A percentile compares a stretch with the other conserved stretches of the same genome.
Conservation (phyloP, 2,329 filamentous ascomycete genomes). For the Phyllosticta paracitricarpa region DNA sequence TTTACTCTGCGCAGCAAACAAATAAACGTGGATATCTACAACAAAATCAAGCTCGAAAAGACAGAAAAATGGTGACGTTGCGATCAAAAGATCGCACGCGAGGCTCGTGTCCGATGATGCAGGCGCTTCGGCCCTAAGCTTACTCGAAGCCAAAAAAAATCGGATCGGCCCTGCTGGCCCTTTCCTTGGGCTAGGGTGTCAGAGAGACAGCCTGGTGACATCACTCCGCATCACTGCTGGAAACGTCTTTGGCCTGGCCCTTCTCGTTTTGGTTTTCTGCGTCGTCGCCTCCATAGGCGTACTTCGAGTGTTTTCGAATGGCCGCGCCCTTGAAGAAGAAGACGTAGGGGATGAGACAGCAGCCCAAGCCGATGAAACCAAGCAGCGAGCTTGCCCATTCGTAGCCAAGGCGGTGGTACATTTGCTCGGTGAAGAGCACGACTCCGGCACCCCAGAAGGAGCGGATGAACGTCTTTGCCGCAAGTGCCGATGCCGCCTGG, state of each 20-base stretch:
- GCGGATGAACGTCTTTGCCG: constrained; percentile 70
- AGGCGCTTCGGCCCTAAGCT: not conserved
- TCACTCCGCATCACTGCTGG: not conserved
- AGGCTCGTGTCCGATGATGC: not conserved
- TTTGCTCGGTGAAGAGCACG: constrained; percentile 72
- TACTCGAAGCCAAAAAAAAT: not conserved
- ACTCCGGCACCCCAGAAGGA: constrained; percentile 70
- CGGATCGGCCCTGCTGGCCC: not conserved
- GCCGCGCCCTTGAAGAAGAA: constrained; percentile 69
- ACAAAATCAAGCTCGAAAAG: not conserved
- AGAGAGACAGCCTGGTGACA: not conserved
- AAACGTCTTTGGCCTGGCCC: not conserved
- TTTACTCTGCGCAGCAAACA: not conserved
- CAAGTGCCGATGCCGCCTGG: constrained; percentile 71
- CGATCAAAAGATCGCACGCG: not conserved
- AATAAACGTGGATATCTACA: not conserved
- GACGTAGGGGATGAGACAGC: constrained; percentile 71
- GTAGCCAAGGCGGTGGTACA: constrained; percentile 55
- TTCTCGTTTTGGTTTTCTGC: constrained; percentile 32
- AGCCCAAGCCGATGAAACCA: constrained; percentile 64
- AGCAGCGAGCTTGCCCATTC: constrained; percentile 68
- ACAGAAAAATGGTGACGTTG: not conserved
- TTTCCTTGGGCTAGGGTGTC: not conserved
- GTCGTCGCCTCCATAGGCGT: constrained; percentile 55
- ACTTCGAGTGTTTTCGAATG: constrained; percentile 61